Base-by-base conservation (phyloP, 2,329 filamentous ascomycete genomes). In the Beauveria scarabaeidicola region DNA sequence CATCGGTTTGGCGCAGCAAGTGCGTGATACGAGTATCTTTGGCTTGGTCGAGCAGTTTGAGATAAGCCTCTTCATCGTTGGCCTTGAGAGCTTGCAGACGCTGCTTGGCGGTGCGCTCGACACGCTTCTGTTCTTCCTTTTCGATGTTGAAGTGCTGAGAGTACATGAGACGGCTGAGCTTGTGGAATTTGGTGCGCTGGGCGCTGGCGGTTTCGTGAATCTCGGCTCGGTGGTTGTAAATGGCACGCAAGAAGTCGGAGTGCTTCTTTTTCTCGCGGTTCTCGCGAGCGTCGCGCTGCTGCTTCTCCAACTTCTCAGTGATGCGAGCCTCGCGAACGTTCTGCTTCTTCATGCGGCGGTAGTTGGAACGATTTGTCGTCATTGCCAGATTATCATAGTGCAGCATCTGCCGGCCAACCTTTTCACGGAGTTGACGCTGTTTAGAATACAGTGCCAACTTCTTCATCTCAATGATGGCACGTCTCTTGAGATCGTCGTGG, bases 1-100 rank as follows among this genome's bases (percentile, higher is more conserved):
- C 92, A 73, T 99, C 93, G 55, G 94, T 99, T 76, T 99, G 94
- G 70, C 90, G 91, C 67, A 99, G 87, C 69, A 99, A 78, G 73
- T 99, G 94, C 9, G 94, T 96, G 65, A 99, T 99, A 86, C 94
- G 93, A 43, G 93, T 97, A 78, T 99, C 94, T 80, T 99, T 99
- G 69, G 94, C 94, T 75, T 99, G 93, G 70, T 96, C 94, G 68
- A 99, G 87, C 70, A 99, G 82, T 75, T 97, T 97, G 75, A 99
- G 84, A 73, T 99, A 99, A 0, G 94, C 96, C 77, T 97, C 94
- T 78, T 99, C 94, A 73, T 99, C 94, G 85, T 99, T 96, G 68
- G 94, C 93, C 78, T 97, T 97, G 72, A 99, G 82, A 63, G 94
- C 94, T 75, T 97, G 93, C 65, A 99, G 86, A 97, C 94, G 94